phyloP scores from a whole-genome alignment of 345 rosid species.

The Salix exigua region DNA sequence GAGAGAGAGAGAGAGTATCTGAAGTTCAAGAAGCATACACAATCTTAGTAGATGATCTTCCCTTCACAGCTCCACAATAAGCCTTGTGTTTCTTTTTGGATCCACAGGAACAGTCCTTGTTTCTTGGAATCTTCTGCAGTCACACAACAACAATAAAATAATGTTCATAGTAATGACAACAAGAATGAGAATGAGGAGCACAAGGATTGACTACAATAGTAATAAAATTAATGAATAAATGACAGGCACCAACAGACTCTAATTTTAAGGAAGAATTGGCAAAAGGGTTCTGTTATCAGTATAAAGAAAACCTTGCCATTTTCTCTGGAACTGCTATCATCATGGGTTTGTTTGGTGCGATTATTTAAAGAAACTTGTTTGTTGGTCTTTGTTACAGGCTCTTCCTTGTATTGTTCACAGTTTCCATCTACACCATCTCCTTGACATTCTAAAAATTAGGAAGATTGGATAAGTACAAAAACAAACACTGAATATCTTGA shows the following conservation, averaged over 20 bases:
- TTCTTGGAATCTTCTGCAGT: conserved; percentile 62
- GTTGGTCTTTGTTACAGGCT: conserved; percentile 23
- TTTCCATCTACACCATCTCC: conserved; percentile 34
- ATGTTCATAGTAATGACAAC: neutral
- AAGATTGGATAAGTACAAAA: neutral
- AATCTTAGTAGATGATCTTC: conserved; percentile 49
- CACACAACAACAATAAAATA: neutral
- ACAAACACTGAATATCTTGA: conserved; percentile 6
- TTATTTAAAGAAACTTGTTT: conserved; percentile 32
- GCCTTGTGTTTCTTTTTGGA: conserved; percentile 90
- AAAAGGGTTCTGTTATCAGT: conserved; percentile 6
- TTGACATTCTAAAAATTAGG: conserved; percentile 16
- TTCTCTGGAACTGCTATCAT: conserved; percentile 26
- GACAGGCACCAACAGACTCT: neutral
- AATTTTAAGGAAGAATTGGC: neutral
- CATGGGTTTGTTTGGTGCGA: conserved; percentile 26
- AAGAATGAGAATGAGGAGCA: neutral
- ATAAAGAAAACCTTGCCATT: conserved; percentile 56
- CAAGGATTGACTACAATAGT: neutral
- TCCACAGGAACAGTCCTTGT: conserved; percentile 74
- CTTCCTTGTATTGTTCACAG: conserved; percentile 34
- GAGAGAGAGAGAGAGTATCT: neutral
- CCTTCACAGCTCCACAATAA: conserved; percentile 72
- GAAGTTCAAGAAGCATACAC: conserved; percentile 43
- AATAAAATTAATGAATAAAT: neutral